Percentiles rank a stretch among this genome's conserved stretches.
Conservation (phyloP, 1,284 basidiomycete genomes). For the Cerrena zonata region DNA sequence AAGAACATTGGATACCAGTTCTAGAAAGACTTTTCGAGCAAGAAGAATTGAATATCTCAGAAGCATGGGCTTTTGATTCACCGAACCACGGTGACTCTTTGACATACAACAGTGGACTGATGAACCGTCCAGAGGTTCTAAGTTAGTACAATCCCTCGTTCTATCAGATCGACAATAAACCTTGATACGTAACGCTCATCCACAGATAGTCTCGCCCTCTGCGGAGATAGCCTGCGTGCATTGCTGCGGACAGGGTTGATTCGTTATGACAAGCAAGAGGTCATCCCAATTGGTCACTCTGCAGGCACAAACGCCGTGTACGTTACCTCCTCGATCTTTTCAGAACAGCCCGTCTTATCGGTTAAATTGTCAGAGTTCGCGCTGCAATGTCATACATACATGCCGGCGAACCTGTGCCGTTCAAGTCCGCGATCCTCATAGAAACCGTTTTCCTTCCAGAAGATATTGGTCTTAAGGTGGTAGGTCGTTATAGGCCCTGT, state of each 20-base stretch:
- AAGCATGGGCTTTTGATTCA: not conserved
- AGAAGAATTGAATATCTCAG: not conserved
- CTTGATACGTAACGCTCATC: too few relatives aligned
- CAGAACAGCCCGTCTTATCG: too few relatives aligned
- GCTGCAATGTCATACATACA: not conserved
- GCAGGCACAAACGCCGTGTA: not conserved
- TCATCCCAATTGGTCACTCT: not conserved
- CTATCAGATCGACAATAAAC: too few relatives aligned
- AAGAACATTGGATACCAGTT: not conserved
- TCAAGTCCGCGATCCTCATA: not conserved
- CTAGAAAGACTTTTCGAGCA: not conserved
- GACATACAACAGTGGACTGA: not conserved
- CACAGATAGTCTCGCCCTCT: not conserved
- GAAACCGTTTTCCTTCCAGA: not conserved
- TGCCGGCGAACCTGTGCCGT: not conserved
- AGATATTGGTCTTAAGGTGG: not conserved
- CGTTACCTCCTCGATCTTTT: too few relatives aligned
- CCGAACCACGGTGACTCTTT: not conserved
- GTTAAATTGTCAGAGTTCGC: not conserved
- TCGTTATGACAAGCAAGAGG: not conserved
- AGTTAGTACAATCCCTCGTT: not conserved
- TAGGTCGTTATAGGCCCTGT: not conserved
- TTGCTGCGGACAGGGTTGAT: not conserved
- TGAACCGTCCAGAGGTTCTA: not conserved
- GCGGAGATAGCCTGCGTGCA: not conserved